phyloP scores from a whole-genome alignment of 1,284 basidiomycete genomes.

The Trametes polyzona region DNA sequence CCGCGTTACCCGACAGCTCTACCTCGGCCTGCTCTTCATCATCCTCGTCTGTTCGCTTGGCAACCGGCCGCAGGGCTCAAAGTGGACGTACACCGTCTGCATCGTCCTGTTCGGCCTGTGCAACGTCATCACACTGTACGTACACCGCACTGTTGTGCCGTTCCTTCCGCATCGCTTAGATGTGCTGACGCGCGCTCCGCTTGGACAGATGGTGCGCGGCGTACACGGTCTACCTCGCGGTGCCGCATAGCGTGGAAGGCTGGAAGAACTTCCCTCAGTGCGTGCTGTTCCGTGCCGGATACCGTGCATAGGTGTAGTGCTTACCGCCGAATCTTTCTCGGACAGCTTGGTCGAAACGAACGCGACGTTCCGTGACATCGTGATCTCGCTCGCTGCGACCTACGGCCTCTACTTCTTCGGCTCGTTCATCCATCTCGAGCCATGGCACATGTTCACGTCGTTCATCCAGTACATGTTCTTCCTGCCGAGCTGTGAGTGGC shows the following conservation, averaged over 20 bases:
- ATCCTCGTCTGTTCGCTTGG: constrained; percentile 83
- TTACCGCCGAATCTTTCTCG: constrained; percentile 24
- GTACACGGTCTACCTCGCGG: constrained; percentile 84
- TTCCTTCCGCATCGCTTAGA: no score
- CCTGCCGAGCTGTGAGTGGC: constrained; percentile 69
- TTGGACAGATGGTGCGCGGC: constrained; percentile 77
- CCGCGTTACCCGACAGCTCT: constrained; percentile 46
- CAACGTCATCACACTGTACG: constrained; percentile 63
- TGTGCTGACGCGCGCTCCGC: background rate
- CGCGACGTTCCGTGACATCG: constrained; percentile 79
- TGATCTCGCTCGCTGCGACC: constrained; percentile 80
- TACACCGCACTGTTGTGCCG: no score
- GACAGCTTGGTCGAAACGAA: constrained; percentile 65
- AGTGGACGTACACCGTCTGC: constrained; percentile 79
- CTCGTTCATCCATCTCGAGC: constrained; percentile 87
- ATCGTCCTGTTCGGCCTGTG: constrained; percentile 78
- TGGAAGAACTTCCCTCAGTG: constrained; percentile 75
- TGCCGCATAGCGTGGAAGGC: constrained; percentile 71
- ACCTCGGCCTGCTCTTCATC: constrained; percentile 77
- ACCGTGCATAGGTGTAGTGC: background rate
- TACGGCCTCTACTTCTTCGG: constrained; percentile 89
- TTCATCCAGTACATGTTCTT: constrained; percentile 87
- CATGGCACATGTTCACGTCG: constrained; percentile 94
- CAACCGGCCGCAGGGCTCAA: constrained; percentile 87
- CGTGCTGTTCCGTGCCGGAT: constrained; percentile 27